Percentiles rank a stretch among this genome's conserved stretches.
Evolutionary conservation across 257 asterid genomes (phyloP).

Genomic region (Misopates orontium): DNA sequence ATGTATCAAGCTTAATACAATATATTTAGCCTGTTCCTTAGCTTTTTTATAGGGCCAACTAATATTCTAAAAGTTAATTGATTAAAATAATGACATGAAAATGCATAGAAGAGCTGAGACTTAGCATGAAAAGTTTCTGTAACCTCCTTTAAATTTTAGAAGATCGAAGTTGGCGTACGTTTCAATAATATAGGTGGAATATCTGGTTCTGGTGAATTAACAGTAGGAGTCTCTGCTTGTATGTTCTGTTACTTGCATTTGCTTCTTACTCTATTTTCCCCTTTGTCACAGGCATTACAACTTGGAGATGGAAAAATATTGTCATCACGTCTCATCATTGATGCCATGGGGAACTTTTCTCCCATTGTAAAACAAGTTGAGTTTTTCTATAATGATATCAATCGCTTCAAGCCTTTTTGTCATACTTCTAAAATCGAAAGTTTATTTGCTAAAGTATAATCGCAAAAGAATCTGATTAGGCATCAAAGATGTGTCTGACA

Average conservation of each 20-base stretch:
- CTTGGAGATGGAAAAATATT: slow-evolving; percentile 69
- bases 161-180: background rate
- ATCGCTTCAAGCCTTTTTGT: background rate
- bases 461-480: no score
- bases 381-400: slow-evolving; percentile 16
- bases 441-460: no score
- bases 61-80: background rate
- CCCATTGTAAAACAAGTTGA: slow-evolving; percentile 88
- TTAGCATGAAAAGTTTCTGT: background rate
- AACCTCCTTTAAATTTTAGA: background rate
- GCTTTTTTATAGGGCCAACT: background rate
- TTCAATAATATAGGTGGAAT: background rate
- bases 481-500: background rate
- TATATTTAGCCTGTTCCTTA: background rate
- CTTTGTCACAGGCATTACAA: slow-evolving; percentile 54
- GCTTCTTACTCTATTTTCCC: background rate
- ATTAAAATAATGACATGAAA: background rate
- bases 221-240: slow-evolving; percentile 4
- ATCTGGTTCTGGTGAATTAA: slow-evolving; percentile 3
- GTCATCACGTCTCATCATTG: slow-evolving; percentile 75
- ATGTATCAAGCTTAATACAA: background rate
- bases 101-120: background rate
- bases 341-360: slow-evolving; percentile 99
- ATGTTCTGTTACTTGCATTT: slow-evolving; percentile 4
- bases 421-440: no score